A percentile compares a stretch with the other conserved stretches of the same genome.
Conservation (phyloP, 1,284 basidiomycete genomes). For the Ganoderma leucocontextum region DNA sequence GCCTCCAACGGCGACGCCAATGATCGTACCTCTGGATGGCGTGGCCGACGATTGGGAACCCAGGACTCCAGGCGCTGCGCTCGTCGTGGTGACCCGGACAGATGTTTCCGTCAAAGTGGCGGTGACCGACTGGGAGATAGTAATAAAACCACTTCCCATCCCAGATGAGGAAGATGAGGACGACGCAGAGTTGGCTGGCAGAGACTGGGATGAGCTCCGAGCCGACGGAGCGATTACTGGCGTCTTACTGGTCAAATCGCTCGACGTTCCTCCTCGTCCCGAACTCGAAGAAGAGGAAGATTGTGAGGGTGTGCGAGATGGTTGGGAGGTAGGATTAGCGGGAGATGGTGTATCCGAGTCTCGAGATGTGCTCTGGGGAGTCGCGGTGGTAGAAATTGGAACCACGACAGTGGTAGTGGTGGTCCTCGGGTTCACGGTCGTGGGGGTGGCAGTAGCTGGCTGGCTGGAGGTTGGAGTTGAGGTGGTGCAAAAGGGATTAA, state of each 20-base stretch:
- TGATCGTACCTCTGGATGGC: neutral
- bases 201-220: neutral
- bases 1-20: neutral
- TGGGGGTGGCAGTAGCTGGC: neutral
- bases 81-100: neutral
- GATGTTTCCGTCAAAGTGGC: constrained; percentile 3
- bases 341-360: neutral
- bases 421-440: neutral
- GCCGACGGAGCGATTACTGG: neutral
- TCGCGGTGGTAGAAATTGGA: neutral
- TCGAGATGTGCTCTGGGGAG: neutral
- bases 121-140: neutral
- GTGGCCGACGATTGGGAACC: neutral
- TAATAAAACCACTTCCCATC: neutral
- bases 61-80: neutral
- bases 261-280: neutral
- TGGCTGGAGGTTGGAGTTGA: neutral
- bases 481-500: neutral
- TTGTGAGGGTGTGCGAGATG: neutral
- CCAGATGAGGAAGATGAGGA: neutral
- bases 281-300: neutral
- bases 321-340: neutral
- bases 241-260: neutral
- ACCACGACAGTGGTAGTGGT: neutral
- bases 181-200: neutral